Evolutionary conservation across 176 grass and related monocot genomes (phyloP).

Genomic region (Musa schizocarpa): DNA sequence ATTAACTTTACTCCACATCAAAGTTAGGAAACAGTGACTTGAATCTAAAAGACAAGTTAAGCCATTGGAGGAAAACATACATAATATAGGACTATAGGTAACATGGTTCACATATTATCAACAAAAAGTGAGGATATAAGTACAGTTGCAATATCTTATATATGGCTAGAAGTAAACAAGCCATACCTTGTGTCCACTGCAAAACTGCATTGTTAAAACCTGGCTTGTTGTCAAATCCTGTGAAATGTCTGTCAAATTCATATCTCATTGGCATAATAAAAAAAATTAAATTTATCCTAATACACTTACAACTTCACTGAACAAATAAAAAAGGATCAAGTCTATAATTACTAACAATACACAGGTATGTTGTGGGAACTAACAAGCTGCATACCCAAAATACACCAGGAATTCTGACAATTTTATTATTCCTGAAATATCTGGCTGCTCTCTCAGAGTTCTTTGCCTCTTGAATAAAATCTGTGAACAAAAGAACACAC

Average conservation of each 20-base stretch:
- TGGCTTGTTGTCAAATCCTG: constrained; percentile 77
- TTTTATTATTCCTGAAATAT: constrained; percentile 64
- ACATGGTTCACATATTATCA: too few relatives aligned
- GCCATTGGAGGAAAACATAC: background rate
- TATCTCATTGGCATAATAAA: background rate
- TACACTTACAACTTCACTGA: background rate
- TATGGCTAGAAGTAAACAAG: background rate
- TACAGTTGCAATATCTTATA: background rate
- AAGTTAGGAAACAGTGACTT: background rate
- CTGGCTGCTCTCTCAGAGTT: constrained; percentile 81
- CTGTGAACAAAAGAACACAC: constrained; percentile 30
- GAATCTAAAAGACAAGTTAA: background rate
- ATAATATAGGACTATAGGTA: too few relatives aligned
- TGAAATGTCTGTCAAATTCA: constrained; percentile 12
- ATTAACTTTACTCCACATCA: background rate
- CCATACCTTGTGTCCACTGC: constrained; percentile 74
- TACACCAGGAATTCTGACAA: constrained; percentile 64
- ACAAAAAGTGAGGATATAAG: background rate
- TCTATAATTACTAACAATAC: background rate
- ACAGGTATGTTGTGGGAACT: background rate
- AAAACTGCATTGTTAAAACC: constrained; percentile 96
- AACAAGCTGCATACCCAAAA: constrained; percentile 51
- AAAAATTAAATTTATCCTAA: background rate
- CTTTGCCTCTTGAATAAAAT: constrained; percentile 76
- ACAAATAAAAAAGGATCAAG: background rate